A percentile compares a stretch with the other conserved stretches of the same genome.
phyloP scores from a whole-genome alignment of 257 asterid species.

The Fraxinus excelsior region DNA sequence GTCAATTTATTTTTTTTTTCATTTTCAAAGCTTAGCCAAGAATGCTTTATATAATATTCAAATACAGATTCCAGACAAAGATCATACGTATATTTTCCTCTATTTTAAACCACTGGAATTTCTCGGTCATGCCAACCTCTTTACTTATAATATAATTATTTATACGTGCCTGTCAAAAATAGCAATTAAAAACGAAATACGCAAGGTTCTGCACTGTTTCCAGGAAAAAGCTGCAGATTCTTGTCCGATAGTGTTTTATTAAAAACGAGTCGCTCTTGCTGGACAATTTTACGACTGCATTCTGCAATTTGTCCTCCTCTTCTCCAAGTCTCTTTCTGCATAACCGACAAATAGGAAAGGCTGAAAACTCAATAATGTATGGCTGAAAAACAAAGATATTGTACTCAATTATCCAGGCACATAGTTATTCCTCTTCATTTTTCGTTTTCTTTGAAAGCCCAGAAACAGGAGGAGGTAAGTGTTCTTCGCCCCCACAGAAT shows the following conservation, averaged over 20 bases:
- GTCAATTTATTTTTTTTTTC: no score
- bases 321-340: neutral
- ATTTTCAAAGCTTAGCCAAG: no score
- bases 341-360: neutral
- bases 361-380: neutral
- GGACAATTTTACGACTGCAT: neutral
- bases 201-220: neutral
- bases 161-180: neutral
- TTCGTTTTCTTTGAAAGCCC: neutral
- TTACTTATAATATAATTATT: no score
- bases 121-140: no score
- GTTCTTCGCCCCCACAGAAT: neutral
- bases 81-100: no score
- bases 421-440: neutral
- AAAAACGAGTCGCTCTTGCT: neutral
- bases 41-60: no score
- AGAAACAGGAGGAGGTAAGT: neutral
- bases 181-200: neutral
- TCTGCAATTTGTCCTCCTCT: neutral
- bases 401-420: neutral
- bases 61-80: no score
- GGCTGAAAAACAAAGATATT: neutral
- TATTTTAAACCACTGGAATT: no score
- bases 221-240: neutral
- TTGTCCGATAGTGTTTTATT: neutral